Percentiles rank a stretch among this genome's conserved stretches.
These are phyloP conservation scores for Pythium coloratum DNA, from an alignment of 352 stramenopile species.

Conservation along the genomic window DNA sequence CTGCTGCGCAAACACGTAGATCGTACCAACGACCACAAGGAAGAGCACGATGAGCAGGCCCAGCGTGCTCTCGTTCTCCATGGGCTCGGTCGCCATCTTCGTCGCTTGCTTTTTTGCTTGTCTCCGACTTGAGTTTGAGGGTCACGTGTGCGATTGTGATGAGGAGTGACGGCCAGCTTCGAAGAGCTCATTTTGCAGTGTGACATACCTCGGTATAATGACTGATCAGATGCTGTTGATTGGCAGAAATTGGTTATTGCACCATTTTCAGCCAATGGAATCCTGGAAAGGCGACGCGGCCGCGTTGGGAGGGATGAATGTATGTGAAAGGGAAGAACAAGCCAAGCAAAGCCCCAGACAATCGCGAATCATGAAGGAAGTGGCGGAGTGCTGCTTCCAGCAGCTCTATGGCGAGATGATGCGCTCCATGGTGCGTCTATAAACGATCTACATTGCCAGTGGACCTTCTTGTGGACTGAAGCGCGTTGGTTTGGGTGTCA, in stretches of 20 bases:
- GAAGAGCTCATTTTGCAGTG: slow-evolving; percentile 3
- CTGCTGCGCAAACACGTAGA: slow-evolving; percentile 76
- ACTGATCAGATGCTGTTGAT: slow-evolving; percentile 1
- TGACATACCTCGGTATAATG: slow-evolving; percentile 12
- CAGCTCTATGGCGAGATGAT: slow-evolving; percentile 87
- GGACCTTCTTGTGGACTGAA: background rate
- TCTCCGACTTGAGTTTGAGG: background rate
- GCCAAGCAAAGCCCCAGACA: background rate
- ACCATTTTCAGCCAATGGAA: slow-evolving; percentile 11
- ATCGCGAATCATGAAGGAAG: slow-evolving; percentile 65
- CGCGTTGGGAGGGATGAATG: background rate
- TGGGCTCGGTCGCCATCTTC: slow-evolving; percentile 38
- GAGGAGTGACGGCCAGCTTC: background rate
- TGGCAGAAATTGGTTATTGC: slow-evolving; percentile 2
- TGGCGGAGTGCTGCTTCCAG: slow-evolving; percentile 86
- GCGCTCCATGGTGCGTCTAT: slow-evolving; percentile 70
- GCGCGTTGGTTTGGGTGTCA: background rate
- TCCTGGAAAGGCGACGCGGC: background rate
- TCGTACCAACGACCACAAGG: slow-evolving; percentile 67
- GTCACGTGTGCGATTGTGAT: slow-evolving; percentile 15
- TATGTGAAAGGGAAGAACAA: slow-evolving; percentile 13
- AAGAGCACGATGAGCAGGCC: slow-evolving; percentile 71
- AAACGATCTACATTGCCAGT: background rate
- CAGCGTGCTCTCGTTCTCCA: slow-evolving; percentile 70
- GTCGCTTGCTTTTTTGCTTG: background rate